Base-by-base conservation (phyloP, 805 yeast genomes). In the Candida nemodendra region DNA sequence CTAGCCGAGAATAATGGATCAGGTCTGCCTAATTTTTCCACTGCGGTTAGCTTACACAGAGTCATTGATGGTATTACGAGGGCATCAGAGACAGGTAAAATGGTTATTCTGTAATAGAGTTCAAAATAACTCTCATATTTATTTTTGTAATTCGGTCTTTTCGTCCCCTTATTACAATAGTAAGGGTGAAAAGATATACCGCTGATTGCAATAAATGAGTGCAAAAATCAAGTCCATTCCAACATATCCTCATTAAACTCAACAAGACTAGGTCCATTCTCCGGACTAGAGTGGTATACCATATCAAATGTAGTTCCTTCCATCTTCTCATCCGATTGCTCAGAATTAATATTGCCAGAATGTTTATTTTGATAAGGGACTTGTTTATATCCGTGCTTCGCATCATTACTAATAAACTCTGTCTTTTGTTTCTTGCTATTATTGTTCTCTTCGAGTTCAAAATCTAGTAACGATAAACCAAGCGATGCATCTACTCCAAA, bases 401-500 rank as follows among this genome's bases (percentile, higher is more conserved):
- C 22, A 16, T 30, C 18, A 30, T 30, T 21, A 14, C 22, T 16
- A 30, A 21, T 9, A 9, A 9, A 14, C 5, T 22, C 27, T n/a
- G 30, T 41, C 23, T 38, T 41, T 13, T 38, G 44, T 29, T 41
- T 41, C 28, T 44, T 43, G 24, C 26, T 30, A 21, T 36, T 43
- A 21, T 45, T 42, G 19, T 32, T 37, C 21, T 47, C 55, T 21
- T 56, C 63, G 17, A 66, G 51, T 34, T 65, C 71, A 53, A 71
- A 66, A 37, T 77, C 83, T 39, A 84, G 60, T 50, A 83, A 71
- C 2, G 85, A 88, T 38, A 84, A 62, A 1, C 91, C 91, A 27
- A 84, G 62, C 0, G 91, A 84, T 1, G 88, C 91, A 62, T 84
- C 93, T 3, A 87, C 87, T n/a, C 83, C 84, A 57, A 81, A 83